Evolutionary conservation across 1,284 basidiomycete species (phyloP).

Genomic region (Sanghuangporus sanghuang): DNA sequence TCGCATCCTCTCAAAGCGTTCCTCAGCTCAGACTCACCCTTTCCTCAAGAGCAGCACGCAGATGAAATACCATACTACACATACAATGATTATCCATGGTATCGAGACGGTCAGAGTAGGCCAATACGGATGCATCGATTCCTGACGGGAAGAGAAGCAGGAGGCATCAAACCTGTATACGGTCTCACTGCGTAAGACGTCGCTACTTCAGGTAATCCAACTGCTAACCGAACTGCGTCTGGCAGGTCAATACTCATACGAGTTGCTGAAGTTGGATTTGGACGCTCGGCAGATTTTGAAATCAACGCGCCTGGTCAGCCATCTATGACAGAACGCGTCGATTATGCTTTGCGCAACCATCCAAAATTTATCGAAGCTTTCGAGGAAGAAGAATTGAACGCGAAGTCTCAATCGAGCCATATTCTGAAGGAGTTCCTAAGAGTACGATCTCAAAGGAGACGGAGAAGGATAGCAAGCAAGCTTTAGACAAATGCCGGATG

Average conservation of each 20-base stretch:
- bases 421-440: not conserved
- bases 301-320: conserved; percentile 51
- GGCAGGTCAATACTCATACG: conserved; percentile 66
- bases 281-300: conserved; percentile 57
- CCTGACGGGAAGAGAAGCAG: conserved; percentile 74
- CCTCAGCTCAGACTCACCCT: conserved; percentile 58
- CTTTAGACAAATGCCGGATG: too few relatives aligned
- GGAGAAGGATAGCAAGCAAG: not conserved
- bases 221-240: not conserved
- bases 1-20: conserved; percentile 77
- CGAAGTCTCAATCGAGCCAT: not conserved
- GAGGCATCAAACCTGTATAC: conserved; percentile 78
- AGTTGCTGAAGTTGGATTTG: conserved; percentile 64
- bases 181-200: conserved; percentile 73
- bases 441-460: not conserved
- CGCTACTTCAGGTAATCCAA: not conserved
- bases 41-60: conserved; percentile 42
- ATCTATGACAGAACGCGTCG: conserved; percentile 50
- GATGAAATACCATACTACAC: conserved; percentile 14
- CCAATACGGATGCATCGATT: conserved; percentile 64
- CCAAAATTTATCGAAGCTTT: conserved; percentile 1
- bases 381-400: not conserved
- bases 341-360: conserved; percentile 42
- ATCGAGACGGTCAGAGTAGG: not conserved
- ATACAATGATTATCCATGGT: conserved; percentile 14